Conservation (phyloP, 805 yeast species). For the Saturnispora gosingensis region DNA sequence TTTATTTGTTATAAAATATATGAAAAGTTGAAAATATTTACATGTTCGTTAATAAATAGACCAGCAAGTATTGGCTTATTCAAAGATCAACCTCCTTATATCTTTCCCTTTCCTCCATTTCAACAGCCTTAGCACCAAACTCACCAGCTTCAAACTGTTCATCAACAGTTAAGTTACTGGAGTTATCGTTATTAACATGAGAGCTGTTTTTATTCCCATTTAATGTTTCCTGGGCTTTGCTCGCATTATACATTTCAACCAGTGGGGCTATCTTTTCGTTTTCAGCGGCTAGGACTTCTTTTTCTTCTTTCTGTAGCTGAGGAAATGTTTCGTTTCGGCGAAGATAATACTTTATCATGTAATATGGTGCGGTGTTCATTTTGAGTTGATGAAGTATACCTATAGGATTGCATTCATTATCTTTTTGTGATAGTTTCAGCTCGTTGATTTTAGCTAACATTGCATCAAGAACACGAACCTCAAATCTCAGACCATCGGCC, state of each 20-base stretch:
- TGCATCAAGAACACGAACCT: background rate
- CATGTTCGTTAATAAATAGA: background rate
- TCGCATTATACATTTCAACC: background rate
- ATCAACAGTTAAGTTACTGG: background rate
- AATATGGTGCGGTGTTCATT: background rate
- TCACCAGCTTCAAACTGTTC: conserved; percentile 4
- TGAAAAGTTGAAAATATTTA: background rate
- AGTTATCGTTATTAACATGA: background rate
- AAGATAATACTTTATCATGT: conserved; percentile 3
- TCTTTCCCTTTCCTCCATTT: background rate
- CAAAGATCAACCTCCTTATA: background rate
- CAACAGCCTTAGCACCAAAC: conserved; percentile 5
- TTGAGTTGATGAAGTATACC: background rate
- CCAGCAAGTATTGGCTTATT: background rate
- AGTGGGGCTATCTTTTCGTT: background rate
- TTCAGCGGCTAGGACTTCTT: background rate
- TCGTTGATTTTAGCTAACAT: background rate
- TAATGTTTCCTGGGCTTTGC: background rate
- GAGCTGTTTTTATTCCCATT: background rate
- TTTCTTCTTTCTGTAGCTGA: background rate
- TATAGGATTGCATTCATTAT: background rate
- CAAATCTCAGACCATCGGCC: background rate
- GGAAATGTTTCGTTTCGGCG: background rate
- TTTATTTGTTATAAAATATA: background rate
- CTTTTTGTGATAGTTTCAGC: background rate